phyloP scores from a whole-genome alignment of 179 eudicot species.

The Actinidia arguta region DNA sequence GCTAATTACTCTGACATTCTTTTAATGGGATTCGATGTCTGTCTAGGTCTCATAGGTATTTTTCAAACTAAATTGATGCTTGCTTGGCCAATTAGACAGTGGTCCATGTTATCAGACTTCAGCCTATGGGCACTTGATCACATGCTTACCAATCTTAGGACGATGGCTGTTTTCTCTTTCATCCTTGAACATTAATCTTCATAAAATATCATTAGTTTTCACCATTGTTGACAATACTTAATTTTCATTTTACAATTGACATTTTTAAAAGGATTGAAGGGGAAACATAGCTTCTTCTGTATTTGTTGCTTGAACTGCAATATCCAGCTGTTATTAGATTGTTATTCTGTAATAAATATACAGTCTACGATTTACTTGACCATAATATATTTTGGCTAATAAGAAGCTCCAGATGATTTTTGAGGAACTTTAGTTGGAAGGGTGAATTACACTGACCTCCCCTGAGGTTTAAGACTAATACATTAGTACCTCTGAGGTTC shows the following conservation, averaged over 20 bases:
- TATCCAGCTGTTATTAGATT: conserved; percentile 9
- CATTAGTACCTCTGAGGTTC: too few species aligned
- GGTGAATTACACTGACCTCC: too few species aligned
- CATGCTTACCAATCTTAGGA: neutral
- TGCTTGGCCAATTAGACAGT: neutral
- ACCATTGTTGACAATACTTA: neutral
- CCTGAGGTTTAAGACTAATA: too few species aligned
- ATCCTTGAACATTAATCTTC: neutral
- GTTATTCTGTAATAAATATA: neutral
- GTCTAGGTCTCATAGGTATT: neutral
- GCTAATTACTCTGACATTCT: neutral
- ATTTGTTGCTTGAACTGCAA: neutral
- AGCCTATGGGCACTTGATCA: neutral
- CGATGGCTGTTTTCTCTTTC: neutral
- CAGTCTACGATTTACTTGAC: neutral
- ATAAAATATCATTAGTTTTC: neutral
- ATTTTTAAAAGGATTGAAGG: neutral
- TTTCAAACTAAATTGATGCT: neutral
- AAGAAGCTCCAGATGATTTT: neutral
- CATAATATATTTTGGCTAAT: neutral
- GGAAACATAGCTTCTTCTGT: neutral
- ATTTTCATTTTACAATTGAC: neutral
- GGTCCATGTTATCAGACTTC: neutral
- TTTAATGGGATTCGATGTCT: neutral
- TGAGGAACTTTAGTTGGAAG: neutral